A percentile compares a stretch with the other conserved stretches of the same genome.
Conservation (phyloP, 352 stramenopile genomes). For the Thalassiosira exigua region DNA sequence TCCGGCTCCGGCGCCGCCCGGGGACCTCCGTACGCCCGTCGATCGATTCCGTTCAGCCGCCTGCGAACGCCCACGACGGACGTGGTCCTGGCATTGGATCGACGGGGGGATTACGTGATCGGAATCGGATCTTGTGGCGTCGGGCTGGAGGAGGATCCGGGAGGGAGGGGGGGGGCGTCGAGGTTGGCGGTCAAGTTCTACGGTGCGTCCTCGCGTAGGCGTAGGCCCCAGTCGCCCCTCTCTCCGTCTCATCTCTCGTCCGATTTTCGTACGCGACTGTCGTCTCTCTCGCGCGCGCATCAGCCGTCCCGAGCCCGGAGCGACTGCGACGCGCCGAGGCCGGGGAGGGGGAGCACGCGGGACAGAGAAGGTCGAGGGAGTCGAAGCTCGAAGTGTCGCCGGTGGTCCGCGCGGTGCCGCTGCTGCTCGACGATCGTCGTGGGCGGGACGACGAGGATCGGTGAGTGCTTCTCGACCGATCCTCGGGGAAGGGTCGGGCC, state of each 20-base stretch:
- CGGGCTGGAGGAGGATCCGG: not conserved
- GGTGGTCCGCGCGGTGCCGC: not conserved
- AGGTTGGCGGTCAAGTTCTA: not conserved
- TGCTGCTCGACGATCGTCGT: not conserved
- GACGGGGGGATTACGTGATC: not conserved
- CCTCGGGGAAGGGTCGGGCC: not conserved
- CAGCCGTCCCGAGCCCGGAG: not conserved
- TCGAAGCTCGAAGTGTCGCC: not conserved
- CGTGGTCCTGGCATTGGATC: not conserved
- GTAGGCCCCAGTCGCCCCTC: not conserved
- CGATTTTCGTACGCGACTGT: not conserved
- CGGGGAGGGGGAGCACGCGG: not conserved
- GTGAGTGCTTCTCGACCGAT: not conserved
- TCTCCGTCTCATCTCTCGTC: no score
- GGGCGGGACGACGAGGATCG: not conserved
- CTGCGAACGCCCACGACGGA: not conserved
- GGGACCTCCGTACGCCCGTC: not conserved
- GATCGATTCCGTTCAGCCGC: not conserved
- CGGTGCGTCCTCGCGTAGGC: not conserved
- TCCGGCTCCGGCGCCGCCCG: no score
- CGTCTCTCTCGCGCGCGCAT: no score
- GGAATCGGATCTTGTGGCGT: not conserved
- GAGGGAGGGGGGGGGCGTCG: not conserved
- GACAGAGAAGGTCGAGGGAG: not conserved
- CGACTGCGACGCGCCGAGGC: not conserved